Evolutionary conservation across 768 basidiomycete genomes (phyloP).

Genomic region (Kwoniella bestiolae): DNA sequence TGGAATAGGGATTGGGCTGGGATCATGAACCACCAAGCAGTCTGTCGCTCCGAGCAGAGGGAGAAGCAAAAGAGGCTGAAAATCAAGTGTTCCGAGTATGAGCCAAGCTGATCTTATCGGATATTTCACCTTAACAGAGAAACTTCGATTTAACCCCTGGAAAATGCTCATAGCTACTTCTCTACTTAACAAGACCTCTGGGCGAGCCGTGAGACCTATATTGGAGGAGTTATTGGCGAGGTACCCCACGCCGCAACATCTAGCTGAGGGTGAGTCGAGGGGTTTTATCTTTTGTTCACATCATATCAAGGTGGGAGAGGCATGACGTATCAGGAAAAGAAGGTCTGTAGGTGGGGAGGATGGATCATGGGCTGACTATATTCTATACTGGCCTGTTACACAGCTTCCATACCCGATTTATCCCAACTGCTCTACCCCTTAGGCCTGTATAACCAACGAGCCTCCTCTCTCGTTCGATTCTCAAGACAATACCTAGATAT

Average conservation of each 20-base stretch:
- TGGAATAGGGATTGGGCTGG: neutral
- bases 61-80: no score
- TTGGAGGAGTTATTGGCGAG: slow-evolving; percentile 65
- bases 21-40: no score
- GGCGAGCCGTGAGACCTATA: slow-evolving; percentile 68
- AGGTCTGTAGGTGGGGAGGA: no score
- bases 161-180: slow-evolving; percentile 70
- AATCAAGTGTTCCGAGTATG: no score
- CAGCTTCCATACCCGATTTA: slow-evolving; percentile 63
- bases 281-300: neutral
- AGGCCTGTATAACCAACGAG: slow-evolving; percentile 67
- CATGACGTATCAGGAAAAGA: neutral
- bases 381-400: slow-evolving; percentile 4
- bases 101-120: no score
- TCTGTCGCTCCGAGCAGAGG: no score
- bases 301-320: neutral
- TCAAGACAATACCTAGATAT: slow-evolving; percentile 63
- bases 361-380: neutral
- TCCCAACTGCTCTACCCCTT: slow-evolving; percentile 62
- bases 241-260: slow-evolving; percentile 66
- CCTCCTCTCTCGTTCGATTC: slow-evolving; percentile 64
- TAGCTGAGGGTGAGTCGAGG: slow-evolving; percentile 63
- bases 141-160: slow-evolving; percentile 62
- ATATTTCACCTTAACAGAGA: no score
- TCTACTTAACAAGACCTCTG: slow-evolving; percentile 73